These are phyloP conservation scores for Fusarium xylarioides DNA, from an alignment of 2,329 filamentous ascomycete genomes.

Conservation along the genomic window DNA sequence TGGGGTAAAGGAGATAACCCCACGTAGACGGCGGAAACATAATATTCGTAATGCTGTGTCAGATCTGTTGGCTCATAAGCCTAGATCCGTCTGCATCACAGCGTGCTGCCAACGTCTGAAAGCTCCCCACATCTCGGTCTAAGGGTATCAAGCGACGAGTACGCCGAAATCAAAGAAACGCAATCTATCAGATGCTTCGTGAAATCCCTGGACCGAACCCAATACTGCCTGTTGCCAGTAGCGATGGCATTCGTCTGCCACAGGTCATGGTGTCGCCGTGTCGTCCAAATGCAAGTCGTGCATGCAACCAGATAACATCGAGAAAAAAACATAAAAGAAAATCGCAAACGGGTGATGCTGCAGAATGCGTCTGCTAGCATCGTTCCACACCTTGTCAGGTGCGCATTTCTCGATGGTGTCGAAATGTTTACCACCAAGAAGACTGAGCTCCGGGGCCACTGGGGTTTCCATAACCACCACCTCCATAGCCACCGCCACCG, in stretches of 20 bases:
- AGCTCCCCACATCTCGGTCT: slow-evolving; percentile 54
- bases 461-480: slow-evolving; percentile 70
- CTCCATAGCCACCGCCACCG: slow-evolving; percentile 54
- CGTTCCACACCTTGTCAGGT: slow-evolving; percentile 28
- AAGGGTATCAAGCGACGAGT: slow-evolving; percentile 57
- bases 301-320: slow-evolving; percentile 44
- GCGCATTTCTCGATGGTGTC: slow-evolving; percentile 12
- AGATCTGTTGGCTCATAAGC: slow-evolving; percentile 44
- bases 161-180: slow-evolving; percentile 56
- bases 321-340: slow-evolving; percentile 39
- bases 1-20: slow-evolving; percentile 45
- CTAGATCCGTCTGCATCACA: slow-evolving; percentile 48
- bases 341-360: slow-evolving; percentile 37
- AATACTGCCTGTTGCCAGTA: slow-evolving; percentile 48
- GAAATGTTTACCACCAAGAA: slow-evolving; percentile 71
- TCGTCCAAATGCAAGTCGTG: slow-evolving; percentile 47
- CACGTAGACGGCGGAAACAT: slow-evolving; percentile 52
- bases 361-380: slow-evolving; percentile 28
- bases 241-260: slow-evolving; percentile 48
- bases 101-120: slow-evolving; percentile 51
- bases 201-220: slow-evolving; percentile 50
- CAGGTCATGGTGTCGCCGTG: slow-evolving; percentile 55
- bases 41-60: slow-evolving; percentile 49
- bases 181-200: slow-evolving; percentile 57
- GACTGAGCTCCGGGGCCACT: slow-evolving; percentile 73